Evolutionary conservation across 192 early-diverging fungal genomes (phyloP), one percentile per base, ranked within the genome.

Genomic region (Coemansia sp.): DNA sequence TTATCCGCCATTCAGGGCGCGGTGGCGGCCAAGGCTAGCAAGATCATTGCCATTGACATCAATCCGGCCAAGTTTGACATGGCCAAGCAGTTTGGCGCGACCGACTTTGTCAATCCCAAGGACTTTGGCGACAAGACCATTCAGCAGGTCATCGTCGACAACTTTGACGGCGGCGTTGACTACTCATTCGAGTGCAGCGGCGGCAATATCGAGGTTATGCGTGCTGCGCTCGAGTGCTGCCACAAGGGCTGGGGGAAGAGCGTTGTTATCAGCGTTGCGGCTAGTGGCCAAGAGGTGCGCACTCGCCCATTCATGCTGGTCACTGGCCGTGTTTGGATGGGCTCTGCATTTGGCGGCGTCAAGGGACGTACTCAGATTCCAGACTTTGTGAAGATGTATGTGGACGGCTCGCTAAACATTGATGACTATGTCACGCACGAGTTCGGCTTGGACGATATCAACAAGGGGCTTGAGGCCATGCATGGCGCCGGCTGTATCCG

Each of bases 231-330:
- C 49, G 97, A 98, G 84, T 94, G 88, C 67, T 91, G 89, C 77
- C 91, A 93, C 82, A 92, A 91, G 74, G 93, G 96, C 45, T 98
- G 96, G 96, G 96, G 96, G 60, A 87, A 87, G 42, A 93, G 91
- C 60, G 84, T 90, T 53, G 92, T 98, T 43, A 93, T 94, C 67
- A 95, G 97, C 45, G 97, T 98, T 35, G 96, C 97, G 27, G 93
- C 87, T 35, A 87, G 92, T 46, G 95, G 96, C 35, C 88, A 97
- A 79, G 97, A 98, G 72, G 92, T 98, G 69, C 62, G 84, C 22
- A 98, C 97, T 9, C 89, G 96, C 43, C 97, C 97, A 42, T 97
- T 98, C 89, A 95, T 96, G 84, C 86, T 98, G 41, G 94, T 98
- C 6, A 98, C 96, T 64, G 96, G 94, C 14, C 91, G 97, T 59